Conservation (phyloP, 176 grass and related monocot species). For the Saccharum officinarum region DNA sequence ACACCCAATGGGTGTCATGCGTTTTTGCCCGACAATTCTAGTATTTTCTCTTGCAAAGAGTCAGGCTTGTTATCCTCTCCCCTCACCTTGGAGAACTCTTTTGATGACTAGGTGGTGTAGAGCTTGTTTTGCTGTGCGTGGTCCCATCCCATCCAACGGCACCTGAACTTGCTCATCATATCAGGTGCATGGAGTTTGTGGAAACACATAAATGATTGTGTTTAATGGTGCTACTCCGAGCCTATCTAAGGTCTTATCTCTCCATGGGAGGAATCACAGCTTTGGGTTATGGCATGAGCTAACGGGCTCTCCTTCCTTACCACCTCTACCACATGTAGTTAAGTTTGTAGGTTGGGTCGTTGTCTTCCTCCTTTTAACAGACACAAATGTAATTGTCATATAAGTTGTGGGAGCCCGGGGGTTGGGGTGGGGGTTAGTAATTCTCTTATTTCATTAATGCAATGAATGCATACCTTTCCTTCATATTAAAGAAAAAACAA, state of each 20-base stretch:
- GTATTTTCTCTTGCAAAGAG: not conserved
- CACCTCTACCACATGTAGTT: not conserved
- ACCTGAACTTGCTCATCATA: not conserved
- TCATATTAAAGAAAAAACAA: not conserved
- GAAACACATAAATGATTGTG: not conserved
- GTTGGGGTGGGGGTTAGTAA: not conserved
- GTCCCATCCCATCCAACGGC: not conserved
- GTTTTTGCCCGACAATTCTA: not conserved
- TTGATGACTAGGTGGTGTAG: not conserved
- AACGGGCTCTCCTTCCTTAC: not conserved
- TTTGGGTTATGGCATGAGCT: not conserved
- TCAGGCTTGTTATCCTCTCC: not conserved
- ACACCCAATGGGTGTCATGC: not conserved
- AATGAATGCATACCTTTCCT: not conserved
- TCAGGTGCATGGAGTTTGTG: not conserved
- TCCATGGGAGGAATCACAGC: not conserved
- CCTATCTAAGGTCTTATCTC: not conserved
- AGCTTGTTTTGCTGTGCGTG: not conserved
- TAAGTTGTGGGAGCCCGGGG: not conserved
- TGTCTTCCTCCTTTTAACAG: not conserved
- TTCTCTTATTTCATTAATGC: not conserved
- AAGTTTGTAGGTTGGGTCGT: not conserved
- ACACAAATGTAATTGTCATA: not conserved
- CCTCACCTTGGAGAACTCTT: not conserved
- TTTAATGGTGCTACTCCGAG: not conserved